Evolutionary conservation across 2,329 filamentous ascomycete species (phyloP), one percentile per base, ranked within the genome.

Genomic region (Fusarium tricinctum): DNA sequence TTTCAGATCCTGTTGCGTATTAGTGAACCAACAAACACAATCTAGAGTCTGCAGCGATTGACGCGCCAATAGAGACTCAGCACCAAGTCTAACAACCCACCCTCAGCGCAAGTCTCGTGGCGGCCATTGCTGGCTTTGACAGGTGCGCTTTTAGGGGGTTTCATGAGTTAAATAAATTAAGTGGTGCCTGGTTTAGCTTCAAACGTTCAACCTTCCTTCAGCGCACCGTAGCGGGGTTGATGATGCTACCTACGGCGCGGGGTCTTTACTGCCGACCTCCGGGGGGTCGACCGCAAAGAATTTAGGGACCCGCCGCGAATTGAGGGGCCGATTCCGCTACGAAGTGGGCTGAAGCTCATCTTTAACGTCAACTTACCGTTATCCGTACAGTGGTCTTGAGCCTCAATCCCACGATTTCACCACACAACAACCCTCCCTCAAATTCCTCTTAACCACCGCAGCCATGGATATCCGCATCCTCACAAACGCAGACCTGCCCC

Each of bases 401-500:
- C 62, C 54, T 65, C 63, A 30, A 30, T 30, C 10, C 28, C 28
- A 13, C 28, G 28, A 30, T 30, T 30, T 30, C 12, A 58, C 39
- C 33, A 33, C 33, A 28, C 30, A 32, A 33, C 26, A 17, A 26
- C 20, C 32, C 10, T 30, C 28, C 10, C 28, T 30, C 22, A 44
- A 23, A 23, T 23, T 13, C 35, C 20, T 42, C 39, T 22, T 13
- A 38, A 10, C 17, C 17, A 30, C 38, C 48, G 48, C 70, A 81
- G 82, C 66, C 80, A 98, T 97, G 93, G 93, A 97, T 83, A 97
- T 99, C 81, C 91, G 95, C 70, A 85, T 96, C 69, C 89, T 99
- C 72, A 91, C 89, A 71, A 85, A 93, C 69, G 91, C 89, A 68
- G 93, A 97, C 82, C 92, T 97, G 71, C 93, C 93, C 71, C 90